Base-by-base conservation (phyloP, 768 basidiomycete genomes). In the Boletus huronensis region DNA sequence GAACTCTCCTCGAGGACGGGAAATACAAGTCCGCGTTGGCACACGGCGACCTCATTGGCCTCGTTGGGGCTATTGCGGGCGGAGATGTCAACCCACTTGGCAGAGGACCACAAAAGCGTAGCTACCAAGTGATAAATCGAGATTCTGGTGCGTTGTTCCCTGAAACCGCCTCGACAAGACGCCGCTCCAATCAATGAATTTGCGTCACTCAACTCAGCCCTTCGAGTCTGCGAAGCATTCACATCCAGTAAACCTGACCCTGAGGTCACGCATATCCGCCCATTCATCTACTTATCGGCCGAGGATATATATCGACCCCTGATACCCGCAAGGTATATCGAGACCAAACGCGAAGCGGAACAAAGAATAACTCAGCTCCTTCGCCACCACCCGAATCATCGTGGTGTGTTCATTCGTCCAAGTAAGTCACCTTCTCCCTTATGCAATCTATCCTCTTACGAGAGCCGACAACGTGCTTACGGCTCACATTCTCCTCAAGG, bases 211-310 rank as follows among this genome's bases (percentile, higher is more conserved):
- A 35, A 54, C 43, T 54, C 58, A 87, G 92, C 87, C 26, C 70
- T 90, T 50, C 78, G 80, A 35, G 88, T 94, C 40, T 89, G 93
- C 64, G 82, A 90, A 64, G 82, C 90, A 6, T 90, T 89, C 65
- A 60, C 88, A 21, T 71, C 76, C 25, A 82, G 82, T 14, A 61
- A 70, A 16, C 66, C 75, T 40, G 64, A 66, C 50, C 64, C 67
- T 61, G 59, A 56, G 51, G 49, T 58, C 61, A 52, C 67, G 49
- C 64, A 58, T 55, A 57, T 61, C 53, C 80, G 85, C 50, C 81
- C 86, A n/a, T 98, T 99, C 71, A 80, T 98, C 38, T 98, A 90
- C 73, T 78, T 99, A 53, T 99, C 97, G 46, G 97, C 97, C 6
- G 96, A 96, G 65, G 69, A 70, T 21, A 82, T 96, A 44, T 93